Conservation (phyloP, 345 rosid species). For the Populus davidiana region DNA sequence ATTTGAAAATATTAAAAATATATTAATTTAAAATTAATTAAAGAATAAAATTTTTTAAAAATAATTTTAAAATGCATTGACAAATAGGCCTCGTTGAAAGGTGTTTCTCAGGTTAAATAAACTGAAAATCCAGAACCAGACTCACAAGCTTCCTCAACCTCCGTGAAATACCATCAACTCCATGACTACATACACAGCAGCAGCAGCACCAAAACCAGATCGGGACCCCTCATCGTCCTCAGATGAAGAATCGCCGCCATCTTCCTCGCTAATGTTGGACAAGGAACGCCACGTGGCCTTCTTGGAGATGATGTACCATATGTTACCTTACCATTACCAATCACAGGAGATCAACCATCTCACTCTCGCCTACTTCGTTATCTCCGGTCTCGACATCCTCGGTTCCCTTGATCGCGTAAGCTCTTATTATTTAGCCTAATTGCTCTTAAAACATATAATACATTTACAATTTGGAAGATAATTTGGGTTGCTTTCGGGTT, state of each 20-base stretch:
- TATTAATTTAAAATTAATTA: no score
- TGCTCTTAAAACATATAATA: not conserved
- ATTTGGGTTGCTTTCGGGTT: not conserved
- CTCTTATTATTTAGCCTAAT: not conserved
- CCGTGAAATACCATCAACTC: not conserved
- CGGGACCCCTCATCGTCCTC: not conserved
- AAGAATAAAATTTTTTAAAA: no score
- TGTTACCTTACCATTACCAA: conserved; percentile 69
- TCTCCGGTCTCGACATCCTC: conserved; percentile 79
- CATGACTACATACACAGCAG: not conserved
- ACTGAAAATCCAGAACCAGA: no score
- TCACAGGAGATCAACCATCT: conserved; percentile 84
- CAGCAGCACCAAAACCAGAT: not conserved
- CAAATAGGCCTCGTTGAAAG: no score
- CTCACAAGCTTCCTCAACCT: no score
- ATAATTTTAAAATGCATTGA: no score
- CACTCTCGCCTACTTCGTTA: conserved; percentile 73
- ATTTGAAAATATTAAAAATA: no score
- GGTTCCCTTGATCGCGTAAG: conserved; percentile 59
- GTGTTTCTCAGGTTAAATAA: no score
- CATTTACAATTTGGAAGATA: not conserved
- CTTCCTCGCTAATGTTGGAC: conserved; percentile 35
- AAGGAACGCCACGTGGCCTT: conserved; percentile 58
- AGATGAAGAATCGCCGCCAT: conserved; percentile 25
- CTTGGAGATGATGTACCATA: conserved; percentile 72